These are phyloP conservation scores for Ampelocalamus luodianensis DNA, from an alignment of 176 grass and related monocot species.

Conservation along the genomic window DNA sequence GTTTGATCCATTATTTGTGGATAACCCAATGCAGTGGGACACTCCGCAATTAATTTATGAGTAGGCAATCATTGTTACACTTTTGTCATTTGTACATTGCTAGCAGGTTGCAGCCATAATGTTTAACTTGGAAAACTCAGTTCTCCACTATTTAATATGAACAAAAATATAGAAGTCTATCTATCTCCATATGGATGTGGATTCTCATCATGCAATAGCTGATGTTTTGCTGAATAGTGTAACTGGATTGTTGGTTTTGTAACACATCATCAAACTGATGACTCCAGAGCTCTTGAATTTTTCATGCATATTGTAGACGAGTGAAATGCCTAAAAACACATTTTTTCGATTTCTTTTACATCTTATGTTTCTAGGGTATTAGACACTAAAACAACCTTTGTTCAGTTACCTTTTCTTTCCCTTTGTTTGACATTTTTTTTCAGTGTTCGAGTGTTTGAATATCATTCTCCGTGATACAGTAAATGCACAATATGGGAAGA, in stretches of 20 bases:
- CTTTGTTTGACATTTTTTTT: not conserved
- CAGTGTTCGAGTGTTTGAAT: slow-evolving; percentile 3
- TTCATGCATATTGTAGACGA: not conserved
- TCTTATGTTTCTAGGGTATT: not conserved
- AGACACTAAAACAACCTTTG: not conserved
- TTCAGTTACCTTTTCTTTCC: not conserved
- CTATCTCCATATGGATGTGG: not conserved
- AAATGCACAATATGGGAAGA: slow-evolving; percentile 1
- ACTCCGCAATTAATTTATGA: not conserved
- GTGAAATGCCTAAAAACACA: slow-evolving; percentile 7
- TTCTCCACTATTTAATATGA: not conserved
- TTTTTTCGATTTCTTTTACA: not conserved
- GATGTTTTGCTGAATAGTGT: not conserved
- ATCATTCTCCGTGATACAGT: slow-evolving; percentile 13
- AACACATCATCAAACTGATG: not conserved
- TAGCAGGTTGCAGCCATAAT: not conserved
- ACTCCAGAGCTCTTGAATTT: not conserved
- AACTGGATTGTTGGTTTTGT: not conserved
- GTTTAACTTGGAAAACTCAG: not conserved
- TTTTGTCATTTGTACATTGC: not conserved
- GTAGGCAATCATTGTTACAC: not conserved
- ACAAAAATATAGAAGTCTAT: not conserved
- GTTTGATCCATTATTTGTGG: not conserved
- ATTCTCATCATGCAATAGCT: not conserved
- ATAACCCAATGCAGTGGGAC: slow-evolving; percentile 4